A percentile compares a stretch with the other conserved stretches of the same genome.
Conservation (phyloP, 352 stramenopile species). For the Pythium apleroticum region DNA sequence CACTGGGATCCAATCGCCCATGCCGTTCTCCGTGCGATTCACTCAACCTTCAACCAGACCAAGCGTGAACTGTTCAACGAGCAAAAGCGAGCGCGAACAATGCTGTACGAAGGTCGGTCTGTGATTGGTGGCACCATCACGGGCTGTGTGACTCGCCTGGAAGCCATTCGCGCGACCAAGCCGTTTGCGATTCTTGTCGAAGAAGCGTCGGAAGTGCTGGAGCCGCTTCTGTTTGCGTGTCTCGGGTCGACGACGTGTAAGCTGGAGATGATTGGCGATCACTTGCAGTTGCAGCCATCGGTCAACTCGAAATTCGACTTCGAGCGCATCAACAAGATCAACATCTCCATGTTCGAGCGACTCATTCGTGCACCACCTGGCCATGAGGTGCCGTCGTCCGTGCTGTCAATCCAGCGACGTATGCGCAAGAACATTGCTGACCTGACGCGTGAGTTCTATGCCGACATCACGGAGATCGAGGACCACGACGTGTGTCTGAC, state of each 20-base stretch:
- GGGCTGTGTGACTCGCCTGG: constrained; percentile 78
- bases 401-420: constrained; percentile 83
- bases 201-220: constrained; percentile 86
- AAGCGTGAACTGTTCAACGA: constrained; percentile 64
- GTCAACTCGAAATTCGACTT: constrained; percentile 88
- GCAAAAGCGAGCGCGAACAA: constrained; percentile 60
- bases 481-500: constrained; percentile 65
- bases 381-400: constrained; percentile 69
- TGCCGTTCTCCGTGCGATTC: constrained; percentile 30
- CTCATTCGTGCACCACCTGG: constrained; percentile 67
- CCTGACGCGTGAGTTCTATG: constrained; percentile 82
- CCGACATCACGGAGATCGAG: constrained; percentile 76
- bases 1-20: constrained; percentile 29
- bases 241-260: constrained; percentile 83
- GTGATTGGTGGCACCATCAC: constrained; percentile 89
- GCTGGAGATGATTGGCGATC: constrained; percentile 89
- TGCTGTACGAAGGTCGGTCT: constrained; percentile 80
- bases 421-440: constrained; percentile 90
- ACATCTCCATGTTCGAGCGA: constrained; percentile 90
- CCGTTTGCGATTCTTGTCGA: constrained; percentile 87
- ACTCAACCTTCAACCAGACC: constrained; percentile 24
- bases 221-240: constrained; percentile 85
- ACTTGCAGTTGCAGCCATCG: constrained; percentile 82
- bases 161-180: constrained; percentile 80
- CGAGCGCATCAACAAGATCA: constrained; percentile 83